phyloP scores from a whole-genome alignment of 352 stramenopile species.

The Phytophthora constricta region DNA sequence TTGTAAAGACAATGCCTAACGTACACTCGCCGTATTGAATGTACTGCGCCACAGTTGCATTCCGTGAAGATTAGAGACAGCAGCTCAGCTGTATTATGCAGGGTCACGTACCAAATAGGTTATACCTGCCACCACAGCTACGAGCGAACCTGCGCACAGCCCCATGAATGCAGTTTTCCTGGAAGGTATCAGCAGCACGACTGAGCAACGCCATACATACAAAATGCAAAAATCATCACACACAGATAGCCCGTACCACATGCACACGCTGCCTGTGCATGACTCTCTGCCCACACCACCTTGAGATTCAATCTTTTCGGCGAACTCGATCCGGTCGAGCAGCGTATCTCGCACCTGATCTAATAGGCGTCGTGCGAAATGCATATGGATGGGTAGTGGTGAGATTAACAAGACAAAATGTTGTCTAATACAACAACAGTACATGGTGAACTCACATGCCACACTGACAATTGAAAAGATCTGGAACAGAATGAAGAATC shows the following conservation, averaged over 20 bases:
- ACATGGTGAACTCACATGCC: slow-evolving; percentile 49
- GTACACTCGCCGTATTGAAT: slow-evolving; percentile 87
- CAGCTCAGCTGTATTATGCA: not conserved
- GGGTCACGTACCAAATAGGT: slow-evolving; percentile 51
- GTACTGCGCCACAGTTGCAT: slow-evolving; percentile 62
- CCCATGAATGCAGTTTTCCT: slow-evolving; percentile 40
- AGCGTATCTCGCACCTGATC: slow-evolving; percentile 69
- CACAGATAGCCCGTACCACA: slow-evolving; percentile 28
- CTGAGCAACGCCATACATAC: too few species aligned
- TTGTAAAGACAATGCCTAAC: slow-evolving; percentile 80
- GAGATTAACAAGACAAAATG: too few species aligned
- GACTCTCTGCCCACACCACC: not conserved
- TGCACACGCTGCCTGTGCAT: slow-evolving; percentile 19
- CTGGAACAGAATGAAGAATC: slow-evolving; percentile 82
- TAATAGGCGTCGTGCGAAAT: too few species aligned
- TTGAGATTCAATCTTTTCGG: slow-evolving; percentile 33
- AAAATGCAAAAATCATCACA: too few species aligned
- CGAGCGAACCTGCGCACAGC: slow-evolving; percentile 68
- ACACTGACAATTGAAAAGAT: slow-evolving; percentile 82
- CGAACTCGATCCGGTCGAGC: slow-evolving; percentile 55
- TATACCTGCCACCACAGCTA: slow-evolving; percentile 47
- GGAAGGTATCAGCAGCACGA: not conserved
- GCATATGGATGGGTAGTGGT: too few species aligned
- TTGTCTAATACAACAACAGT: not conserved
- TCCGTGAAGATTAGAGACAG: not conserved